Base-by-base conservation (phyloP, 2,329 filamentous ascomycete species). In the Nemania sp. region DNA sequence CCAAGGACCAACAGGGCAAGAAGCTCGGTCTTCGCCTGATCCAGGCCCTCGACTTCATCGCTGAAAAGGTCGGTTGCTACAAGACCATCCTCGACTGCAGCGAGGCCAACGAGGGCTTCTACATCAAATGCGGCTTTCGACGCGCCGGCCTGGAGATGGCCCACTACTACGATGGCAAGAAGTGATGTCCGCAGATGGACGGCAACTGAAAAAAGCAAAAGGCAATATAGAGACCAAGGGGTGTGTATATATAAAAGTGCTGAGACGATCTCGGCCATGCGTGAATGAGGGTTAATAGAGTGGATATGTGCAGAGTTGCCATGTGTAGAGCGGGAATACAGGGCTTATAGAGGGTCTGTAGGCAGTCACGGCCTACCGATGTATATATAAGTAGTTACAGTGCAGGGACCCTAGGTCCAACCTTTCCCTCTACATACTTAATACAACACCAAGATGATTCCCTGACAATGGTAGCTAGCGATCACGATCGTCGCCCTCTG, bases 11-110 rank as follows among this genome's bases (percentile, higher is more conserved):
- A 79, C 95, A 98, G 78, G 95, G 95, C 69, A 97, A 98, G 86
- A 97, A 97, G 80, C 83, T 98, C 45, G 95, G 95, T 4, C 80
- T 97, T 72, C 86, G 92, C 68, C 89, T 98, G 68, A 98, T 98
- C 71, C 91, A 98, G 79, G 92, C 94, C 7, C 83, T 99, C 73
- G 93, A 98, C 77, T 90, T 84, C 74, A 88, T 98, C 62, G 92
- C 93, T 57, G 87, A 91, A 74, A 86, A 92, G 74, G 88, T 95
- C 59, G 95, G 94, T 57, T 98, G 94, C 79, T 98, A 98, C 79
- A 98, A 95, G 89, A 92, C 88, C 67, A 98, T 99, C 69, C 85
- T 98, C 66, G 94, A 98, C 77, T 99, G 95, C 81, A 96, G 90
- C 67, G 94, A 97, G 77, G 87, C 90, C 69, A 99, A 98, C 75